Conservation (phyloP, 1,284 basidiomycete species). For the Amylostereum areolatum region DNA sequence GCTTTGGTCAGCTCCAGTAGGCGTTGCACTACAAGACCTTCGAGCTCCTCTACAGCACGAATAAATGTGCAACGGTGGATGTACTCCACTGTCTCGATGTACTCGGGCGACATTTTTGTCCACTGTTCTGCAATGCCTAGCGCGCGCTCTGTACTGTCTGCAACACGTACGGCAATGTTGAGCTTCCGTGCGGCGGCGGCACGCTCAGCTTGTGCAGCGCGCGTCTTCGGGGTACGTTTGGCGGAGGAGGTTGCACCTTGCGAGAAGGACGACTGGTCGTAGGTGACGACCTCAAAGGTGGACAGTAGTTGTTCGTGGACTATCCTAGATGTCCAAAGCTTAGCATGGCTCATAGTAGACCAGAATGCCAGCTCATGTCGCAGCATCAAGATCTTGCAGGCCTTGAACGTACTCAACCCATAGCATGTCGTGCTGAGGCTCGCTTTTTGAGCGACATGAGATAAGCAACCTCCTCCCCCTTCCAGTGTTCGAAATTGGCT, state of each 20-base stretch:
- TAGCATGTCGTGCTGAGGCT: not conserved
- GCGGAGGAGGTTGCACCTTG: not conserved
- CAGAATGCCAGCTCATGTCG: no score
- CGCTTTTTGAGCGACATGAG: not conserved
- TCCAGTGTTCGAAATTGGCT: conserved; percentile 5
- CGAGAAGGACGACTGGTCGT: not conserved
- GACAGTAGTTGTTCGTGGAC: not conserved
- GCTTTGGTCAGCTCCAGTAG: conserved; percentile 27
- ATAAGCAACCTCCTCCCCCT: not conserved
- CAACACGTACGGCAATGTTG: conserved; percentile 5
- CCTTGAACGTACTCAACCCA: not conserved
- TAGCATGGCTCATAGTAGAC: no score
- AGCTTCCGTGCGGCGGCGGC: conserved; percentile 4
- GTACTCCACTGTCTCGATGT: conserved; percentile 9
- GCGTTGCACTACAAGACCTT: conserved; percentile 23
- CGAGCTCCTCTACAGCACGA: conserved; percentile 19
- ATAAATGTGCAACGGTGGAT: conserved; percentile 16
- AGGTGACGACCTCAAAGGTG: not conserved
- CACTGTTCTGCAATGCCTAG: conserved; percentile 17
- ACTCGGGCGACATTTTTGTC: conserved; percentile 12
- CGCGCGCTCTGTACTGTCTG: conserved; percentile 15
- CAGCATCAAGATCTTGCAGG: not conserved
- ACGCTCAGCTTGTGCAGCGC: conserved; percentile 9
- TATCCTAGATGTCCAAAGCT: not conserved
- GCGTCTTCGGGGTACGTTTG: conserved; percentile 3